Evolutionary conservation across 1,139 yeast genomes (phyloP).

Genomic region (Tardiomyces depauwii): DNA sequence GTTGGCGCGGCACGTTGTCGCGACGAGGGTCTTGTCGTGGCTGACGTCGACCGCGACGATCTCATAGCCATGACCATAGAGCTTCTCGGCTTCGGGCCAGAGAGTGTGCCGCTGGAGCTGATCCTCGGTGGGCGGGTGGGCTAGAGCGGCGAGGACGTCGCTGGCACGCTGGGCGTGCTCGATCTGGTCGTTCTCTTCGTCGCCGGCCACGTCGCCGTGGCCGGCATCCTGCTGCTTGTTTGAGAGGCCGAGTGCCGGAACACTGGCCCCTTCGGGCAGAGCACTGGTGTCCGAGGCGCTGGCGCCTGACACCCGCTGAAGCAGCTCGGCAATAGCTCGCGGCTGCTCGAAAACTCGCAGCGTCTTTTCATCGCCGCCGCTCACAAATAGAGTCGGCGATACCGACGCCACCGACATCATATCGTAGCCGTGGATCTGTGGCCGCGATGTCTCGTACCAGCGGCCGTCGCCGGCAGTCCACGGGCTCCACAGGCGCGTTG

Average conservation of each 20-base stretch:
- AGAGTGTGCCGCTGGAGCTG: slow-evolving; percentile 83
- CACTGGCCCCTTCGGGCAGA: slow-evolving; percentile 70
- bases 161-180: slow-evolving; percentile 7
- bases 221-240: slow-evolving; percentile 39
- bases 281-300: slow-evolving; percentile 7
- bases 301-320: slow-evolving; percentile 42
- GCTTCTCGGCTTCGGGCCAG: slow-evolving; percentile 90
- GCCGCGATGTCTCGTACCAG: slow-evolving; percentile 93
- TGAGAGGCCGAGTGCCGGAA: slow-evolving; percentile 90
- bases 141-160: not conserved
- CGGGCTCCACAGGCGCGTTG: slow-evolving; percentile 71
- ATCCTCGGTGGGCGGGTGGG: slow-evolving; percentile 24
- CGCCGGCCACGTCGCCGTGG: slow-evolving; percentile 36
- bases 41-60: slow-evolving; percentile 68
- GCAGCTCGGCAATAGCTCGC: slow-evolving; percentile 54
- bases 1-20: slow-evolving; percentile 89
- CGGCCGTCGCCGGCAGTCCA: slow-evolving; percentile 34
- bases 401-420: slow-evolving; percentile 76
- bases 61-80: slow-evolving; percentile 97
- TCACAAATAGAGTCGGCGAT: slow-evolving; percentile 54
- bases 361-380: slow-evolving; percentile 95
- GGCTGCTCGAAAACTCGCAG: slow-evolving; percentile 86
- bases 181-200: slow-evolving; percentile 28
- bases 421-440: slow-evolving; percentile 97
- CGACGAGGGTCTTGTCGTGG: slow-evolving; percentile 53